Base-by-base conservation (phyloP, 164 flowering plant species). In the Kalanchoe fedtschenkoi region DNA sequence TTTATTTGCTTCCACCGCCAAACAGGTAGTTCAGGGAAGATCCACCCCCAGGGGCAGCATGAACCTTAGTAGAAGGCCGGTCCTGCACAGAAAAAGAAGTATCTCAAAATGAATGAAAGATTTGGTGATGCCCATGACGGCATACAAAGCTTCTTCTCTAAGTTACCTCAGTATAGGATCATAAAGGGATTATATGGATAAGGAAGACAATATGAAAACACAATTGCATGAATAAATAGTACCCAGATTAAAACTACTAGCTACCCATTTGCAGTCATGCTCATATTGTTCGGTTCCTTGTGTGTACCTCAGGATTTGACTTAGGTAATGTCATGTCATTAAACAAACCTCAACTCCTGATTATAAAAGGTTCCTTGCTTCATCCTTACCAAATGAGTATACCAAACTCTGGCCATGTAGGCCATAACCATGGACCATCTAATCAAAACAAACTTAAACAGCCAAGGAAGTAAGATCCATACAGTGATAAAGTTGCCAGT, bases 401-500 rank as follows among this genome's bases (percentile, higher is more conserved):
- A n/a, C n/a, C n/a, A n/a, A n/a, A n/a, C n/a, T n/a, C n/a, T n/a
- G n/a, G n/a, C n/a, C n/a, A n/a, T n/a, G n/a, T n/a, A n/a, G n/a
- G n/a, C n/a, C n/a, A n/a, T n/a, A n/a, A n/a, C n/a, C n/a, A n/a
- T n/a, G n/a, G n/a, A n/a, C n/a, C n/a, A n/a, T n/a, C n/a, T n/a
- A 41, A 41, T 15, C n/a, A 41, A 41, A 6, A n/a, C 22, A 43
- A n/a, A 10, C 22, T 43, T 43, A 43, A 21, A 43, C 24, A 43
- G 22, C 1, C 1, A 43, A 37, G 39, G 39, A 37, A 37, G 39
- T 15, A 21, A 51, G 13, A 56, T 6, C 4, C 60, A 15, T 32
- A 56, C 60, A 15, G 60, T 56, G 33, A 56, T 30, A 17, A 56
- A 56, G 60, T 56, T 56, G 13, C 60, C 60, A 26, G 34, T 29